phyloP scores from a whole-genome alignment of 1,139 yeast genomes.

The Zhuliangozyma blackwelliae region DNA sequence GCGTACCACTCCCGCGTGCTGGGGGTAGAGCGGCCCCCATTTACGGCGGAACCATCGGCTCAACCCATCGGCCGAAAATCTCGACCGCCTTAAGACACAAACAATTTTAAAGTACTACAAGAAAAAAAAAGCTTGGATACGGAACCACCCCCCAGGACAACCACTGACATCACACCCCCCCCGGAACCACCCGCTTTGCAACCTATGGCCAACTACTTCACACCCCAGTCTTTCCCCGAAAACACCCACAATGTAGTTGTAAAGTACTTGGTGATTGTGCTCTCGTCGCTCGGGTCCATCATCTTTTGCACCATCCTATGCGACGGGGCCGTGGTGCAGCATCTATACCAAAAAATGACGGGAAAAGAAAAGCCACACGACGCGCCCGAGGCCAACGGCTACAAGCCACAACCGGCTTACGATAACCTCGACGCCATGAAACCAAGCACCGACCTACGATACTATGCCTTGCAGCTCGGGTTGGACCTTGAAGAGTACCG shows the following conservation, averaged over 20 bases:
- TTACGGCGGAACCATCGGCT: no score
- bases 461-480: constrained; percentile 61
- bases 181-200: no score
- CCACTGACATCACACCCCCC: no score
- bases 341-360: constrained; percentile 19
- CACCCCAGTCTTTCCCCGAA: not conserved
- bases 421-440: constrained; percentile 28
- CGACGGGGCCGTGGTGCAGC: constrained; percentile 25
- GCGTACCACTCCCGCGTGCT: no score
- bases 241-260: constrained; percentile 16
- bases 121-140: no score
- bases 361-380: constrained; percentile 17
- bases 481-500: constrained; percentile 56
- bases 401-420: constrained; percentile 26
- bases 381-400: constrained; percentile 16
- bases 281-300: constrained; percentile 27
- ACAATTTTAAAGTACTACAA: no score
- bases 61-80: no score
- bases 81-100: no score
- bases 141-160: no score
- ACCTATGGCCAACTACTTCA: not conserved
- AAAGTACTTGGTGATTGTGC: constrained; percentile 18
- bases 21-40: no score
- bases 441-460: constrained; percentile 38
- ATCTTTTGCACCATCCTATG: constrained; percentile 23